phyloP scores from a whole-genome alignment of 805 yeast species.

The Wilhelminamyces savonicus region DNA sequence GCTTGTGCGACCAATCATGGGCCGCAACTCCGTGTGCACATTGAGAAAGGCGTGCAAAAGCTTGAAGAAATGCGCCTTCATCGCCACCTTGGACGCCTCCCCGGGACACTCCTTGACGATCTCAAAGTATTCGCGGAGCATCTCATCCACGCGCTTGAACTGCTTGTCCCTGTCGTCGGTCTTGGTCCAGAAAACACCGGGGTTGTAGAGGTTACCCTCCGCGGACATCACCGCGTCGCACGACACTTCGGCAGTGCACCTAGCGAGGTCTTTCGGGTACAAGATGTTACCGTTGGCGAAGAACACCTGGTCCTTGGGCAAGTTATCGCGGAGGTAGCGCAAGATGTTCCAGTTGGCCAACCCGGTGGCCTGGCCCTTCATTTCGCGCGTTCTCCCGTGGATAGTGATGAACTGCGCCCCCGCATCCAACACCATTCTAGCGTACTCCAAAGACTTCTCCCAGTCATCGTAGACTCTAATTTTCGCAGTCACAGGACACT shows the following conservation, averaged over 20 bases:
- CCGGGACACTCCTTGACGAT: constrained; percentile 59
- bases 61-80: constrained; percentile 92
- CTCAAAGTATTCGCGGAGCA: constrained; percentile 83
- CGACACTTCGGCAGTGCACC: constrained; percentile 56
- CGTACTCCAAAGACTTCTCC: constrained; percentile 79
- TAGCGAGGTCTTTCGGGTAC: constrained; percentile 74
- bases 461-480: constrained; percentile 83
- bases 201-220: constrained; percentile 90
- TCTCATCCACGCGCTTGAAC: constrained; percentile 79
- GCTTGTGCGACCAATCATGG: constrained; percentile 53
- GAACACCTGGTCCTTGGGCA: constrained; percentile 76
- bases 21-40: constrained; percentile 70
- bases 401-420: constrained; percentile 95
- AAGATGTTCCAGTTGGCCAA: constrained; percentile 89
- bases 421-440: constrained; percentile 79
- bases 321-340: constrained; percentile 66
- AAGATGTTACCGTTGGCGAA: constrained; percentile 94
- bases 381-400: constrained; percentile 94
- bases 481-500: constrained; percentile 91
- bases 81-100: constrained; percentile 70
- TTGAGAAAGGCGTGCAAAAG: constrained; percentile 75
- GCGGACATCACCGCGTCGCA: constrained; percentile 98
- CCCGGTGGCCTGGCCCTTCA: constrained; percentile 96
- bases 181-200: constrained; percentile 74
- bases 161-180: constrained; percentile 50